Evolutionary conservation across 345 rosid genomes (phyloP).

Genomic region (Pugionium dolabratum): DNA sequence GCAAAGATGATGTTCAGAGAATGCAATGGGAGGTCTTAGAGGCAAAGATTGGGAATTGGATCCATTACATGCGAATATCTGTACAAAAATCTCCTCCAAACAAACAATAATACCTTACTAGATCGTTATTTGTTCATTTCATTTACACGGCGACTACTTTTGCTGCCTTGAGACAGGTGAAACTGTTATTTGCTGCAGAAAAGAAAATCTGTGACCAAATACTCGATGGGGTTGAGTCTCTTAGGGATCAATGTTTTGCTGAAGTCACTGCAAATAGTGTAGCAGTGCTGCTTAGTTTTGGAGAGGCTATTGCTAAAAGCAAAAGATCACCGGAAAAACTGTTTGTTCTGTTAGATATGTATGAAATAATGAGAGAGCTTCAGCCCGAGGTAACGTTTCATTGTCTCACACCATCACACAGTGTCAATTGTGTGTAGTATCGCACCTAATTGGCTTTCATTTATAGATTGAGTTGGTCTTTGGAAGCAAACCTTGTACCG

Average conservation of each 20-base stretch:
- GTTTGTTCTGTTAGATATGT: constrained; percentile 94
- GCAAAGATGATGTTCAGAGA: constrained; percentile 94
- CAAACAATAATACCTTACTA: neutral
- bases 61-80: constrained; percentile 91
- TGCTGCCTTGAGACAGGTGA: constrained; percentile 62
- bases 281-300: constrained; percentile 82
- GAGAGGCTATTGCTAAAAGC: constrained; percentile 96
- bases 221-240: constrained; percentile 68
- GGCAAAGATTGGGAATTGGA: constrained; percentile 97
- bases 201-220: constrained; percentile 87
- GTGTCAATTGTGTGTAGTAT: neutral
- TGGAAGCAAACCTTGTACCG: constrained; percentile 63
- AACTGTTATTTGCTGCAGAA: constrained; percentile 83
- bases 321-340: constrained; percentile 95
- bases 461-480: constrained; percentile 63
- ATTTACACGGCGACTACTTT: constrained; percentile 16
- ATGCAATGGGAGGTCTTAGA: constrained; percentile 99
- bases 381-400: constrained; percentile 70
- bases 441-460: constrained; percentile 1
- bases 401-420: constrained; percentile 18
- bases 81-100: constrained; percentile 47
- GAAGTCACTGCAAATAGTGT: constrained; percentile 85
- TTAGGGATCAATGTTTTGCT: constrained; percentile 81
- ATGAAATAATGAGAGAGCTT: constrained; percentile 95
- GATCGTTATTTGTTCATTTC: neutral